Base-by-base conservation (phyloP, 139 green algal genomes). In the Coelastrella sp. region DNA sequence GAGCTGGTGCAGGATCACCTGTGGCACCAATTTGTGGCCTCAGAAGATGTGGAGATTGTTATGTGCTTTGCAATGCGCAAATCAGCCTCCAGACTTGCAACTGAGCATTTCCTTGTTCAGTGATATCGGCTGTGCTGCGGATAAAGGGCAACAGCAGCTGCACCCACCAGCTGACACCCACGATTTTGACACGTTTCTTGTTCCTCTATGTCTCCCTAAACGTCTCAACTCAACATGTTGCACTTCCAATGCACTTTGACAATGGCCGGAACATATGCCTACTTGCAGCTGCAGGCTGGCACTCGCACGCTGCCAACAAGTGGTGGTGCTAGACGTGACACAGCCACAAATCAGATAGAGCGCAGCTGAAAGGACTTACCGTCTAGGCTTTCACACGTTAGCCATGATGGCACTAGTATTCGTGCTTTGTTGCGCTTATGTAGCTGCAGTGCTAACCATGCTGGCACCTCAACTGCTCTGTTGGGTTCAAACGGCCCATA, bases 371-470 rank as follows among this genome's bases (percentile, higher is more conserved):
- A 65, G 7, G 6, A 14, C 83, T 66, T 73, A 97, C 94, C 86
- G 80, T 95, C 78, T 9, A 98, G 85, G 27, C 91, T 79, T 0
- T 95, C 92, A 4, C 86, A 59, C 6, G 78, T 78, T 87, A 99
- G 95, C 97, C 97, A 99, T 0, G 84, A 90, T 20, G 97, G 97
- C 15, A 92, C 80, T 68, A 95, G 89, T n/a, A 99, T 96, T 17
- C 89, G 91, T 85, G 96, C 98, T 58, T 95, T 96, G 25, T 94
- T 95, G 17, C 96, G 92, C 76, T 96, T 96, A 65, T 95, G 93
- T n/a, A 99, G 93, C 17, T 94, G 90, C 6, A 97, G 72, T 4
- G 97, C 97, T 49, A 99, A 88, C 97, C 96, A 99, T 12, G 98
- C 85, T 0, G 97, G 97, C 65, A 99, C 97, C 0, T 96, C 81